phyloP scores from a whole-genome alignment of 352 stramenopile genomes.

The Pelagophyceae sp. region DNA sequence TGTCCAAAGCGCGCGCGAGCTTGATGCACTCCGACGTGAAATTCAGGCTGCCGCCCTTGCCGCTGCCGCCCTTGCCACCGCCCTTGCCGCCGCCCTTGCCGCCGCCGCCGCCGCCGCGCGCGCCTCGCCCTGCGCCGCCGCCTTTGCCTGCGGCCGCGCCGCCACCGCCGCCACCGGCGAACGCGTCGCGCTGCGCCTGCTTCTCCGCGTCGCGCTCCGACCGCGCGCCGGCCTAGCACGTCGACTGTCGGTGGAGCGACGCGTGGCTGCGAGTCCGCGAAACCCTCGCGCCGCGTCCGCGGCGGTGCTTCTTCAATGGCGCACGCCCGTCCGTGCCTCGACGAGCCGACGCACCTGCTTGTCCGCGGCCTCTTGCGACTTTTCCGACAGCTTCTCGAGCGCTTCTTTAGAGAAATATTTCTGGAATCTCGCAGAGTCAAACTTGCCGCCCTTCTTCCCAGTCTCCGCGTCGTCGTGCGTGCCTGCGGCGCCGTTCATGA shows the following conservation, averaged over 20 bases:
- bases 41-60: not conserved
- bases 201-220: constrained; percentile 10
- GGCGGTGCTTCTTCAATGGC: too few relatives aligned
- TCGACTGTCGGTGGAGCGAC: too few relatives aligned
- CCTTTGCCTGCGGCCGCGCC: not conserved
- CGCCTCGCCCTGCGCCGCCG: not conserved
- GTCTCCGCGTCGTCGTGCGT: constrained; percentile 1
- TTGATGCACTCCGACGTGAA: constrained; percentile 16
- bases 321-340: too few relatives aligned
- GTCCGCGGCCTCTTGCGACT: not conserved
- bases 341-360: not conserved
- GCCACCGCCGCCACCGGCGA: not conserved
- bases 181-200: constrained; percentile 7
- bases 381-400: not conserved
- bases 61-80: not conserved
- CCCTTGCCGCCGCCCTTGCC: not conserved
- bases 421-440: constrained; percentile 68
- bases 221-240: not conserved
- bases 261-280: too few relatives aligned
- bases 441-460: constrained; percentile 69
- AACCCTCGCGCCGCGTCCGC: too few relatives aligned
- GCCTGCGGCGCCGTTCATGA: not conserved
- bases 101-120: not conserved
- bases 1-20: not conserved
- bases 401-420: constrained; percentile 33